Percentiles rank a stretch among this genome's conserved stretches.
Conservation (phyloP, 106 monocot species). For the Agapanthus africanus region DNA sequence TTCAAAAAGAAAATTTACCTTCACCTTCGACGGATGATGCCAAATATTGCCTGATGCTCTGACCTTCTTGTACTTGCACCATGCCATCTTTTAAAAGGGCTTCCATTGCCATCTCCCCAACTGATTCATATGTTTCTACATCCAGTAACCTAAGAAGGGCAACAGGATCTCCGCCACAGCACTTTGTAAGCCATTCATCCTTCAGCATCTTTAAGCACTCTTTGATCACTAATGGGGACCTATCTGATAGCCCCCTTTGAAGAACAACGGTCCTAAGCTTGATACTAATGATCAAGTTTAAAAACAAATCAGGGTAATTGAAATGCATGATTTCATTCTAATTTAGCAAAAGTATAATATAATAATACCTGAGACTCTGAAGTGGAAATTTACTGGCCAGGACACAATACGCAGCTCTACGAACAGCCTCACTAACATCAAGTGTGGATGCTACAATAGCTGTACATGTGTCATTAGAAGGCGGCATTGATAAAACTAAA, state of each 20-base stretch:
- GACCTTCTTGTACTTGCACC: constrained; percentile 33
- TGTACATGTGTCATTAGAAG: constrained; percentile 43
- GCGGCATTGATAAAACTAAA: constrained; percentile 68
- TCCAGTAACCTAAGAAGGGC: constrained; percentile 69
- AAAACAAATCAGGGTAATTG: constrained; percentile 11
- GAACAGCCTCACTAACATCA: constrained; percentile 78
- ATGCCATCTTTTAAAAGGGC: constrained; percentile 60
- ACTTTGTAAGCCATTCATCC: constrained; percentile 81
- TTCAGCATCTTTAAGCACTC: constrained; percentile 91
- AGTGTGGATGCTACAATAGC: constrained; percentile 60
- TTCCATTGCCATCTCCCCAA: constrained; percentile 79
- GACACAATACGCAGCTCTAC: constrained; percentile 67
- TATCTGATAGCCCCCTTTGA: constrained; percentile 80
- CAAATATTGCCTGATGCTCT: constrained; percentile 57
- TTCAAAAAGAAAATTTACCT: constrained; percentile 29
- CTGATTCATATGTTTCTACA: constrained; percentile 91
- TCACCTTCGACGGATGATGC: constrained; percentile 21
- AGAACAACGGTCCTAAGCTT: constrained; percentile 77
- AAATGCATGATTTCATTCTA: background rate
- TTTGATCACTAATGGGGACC: constrained; percentile 53
- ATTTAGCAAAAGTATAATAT: background rate
- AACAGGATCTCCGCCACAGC: constrained; percentile 59
- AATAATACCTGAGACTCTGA: constrained; percentile 86
- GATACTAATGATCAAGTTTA: constrained; percentile 43
- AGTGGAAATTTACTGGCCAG: constrained; percentile 84